Conservation (phyloP, 2,329 filamentous ascomycete genomes). For the Microdochium bolleyi region DNA sequence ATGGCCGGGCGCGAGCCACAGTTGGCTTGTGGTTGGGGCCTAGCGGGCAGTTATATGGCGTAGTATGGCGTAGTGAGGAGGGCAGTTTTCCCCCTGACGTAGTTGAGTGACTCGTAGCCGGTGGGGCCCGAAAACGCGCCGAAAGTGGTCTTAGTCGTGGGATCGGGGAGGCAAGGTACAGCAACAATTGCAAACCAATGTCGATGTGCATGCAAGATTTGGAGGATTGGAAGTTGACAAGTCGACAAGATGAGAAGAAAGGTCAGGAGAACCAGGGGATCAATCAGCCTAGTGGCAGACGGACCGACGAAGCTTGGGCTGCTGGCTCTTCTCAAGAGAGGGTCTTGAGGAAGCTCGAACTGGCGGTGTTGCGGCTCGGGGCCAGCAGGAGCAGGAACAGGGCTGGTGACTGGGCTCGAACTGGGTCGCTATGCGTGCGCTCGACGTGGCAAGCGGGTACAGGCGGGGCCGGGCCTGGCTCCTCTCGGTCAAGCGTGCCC, state of each 20-base stretch:
- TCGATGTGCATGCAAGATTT: no score
- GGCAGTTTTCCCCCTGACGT: neutral
- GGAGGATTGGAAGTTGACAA: no score
- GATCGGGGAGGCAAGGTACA: no score
- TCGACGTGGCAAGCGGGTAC: neutral
- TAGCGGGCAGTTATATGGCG: neutral
- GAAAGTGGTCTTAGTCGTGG: neutral
- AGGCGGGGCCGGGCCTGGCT: no score
- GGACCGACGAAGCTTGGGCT: no score
- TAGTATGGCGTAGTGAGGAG: neutral
- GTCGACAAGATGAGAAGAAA: no score
- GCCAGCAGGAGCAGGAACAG: no score
- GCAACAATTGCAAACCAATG: no score
- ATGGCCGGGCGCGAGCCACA: constrained; percentile 1
- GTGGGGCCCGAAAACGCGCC: neutral
- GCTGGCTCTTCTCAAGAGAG: no score
- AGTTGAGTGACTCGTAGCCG: neutral
- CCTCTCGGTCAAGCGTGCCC: neutral
- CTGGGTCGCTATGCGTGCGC: neutral
- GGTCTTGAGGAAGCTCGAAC: neutral
- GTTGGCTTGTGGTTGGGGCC: neutral
- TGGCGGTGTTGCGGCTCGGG: neutral
- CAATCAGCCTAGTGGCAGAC: no score
- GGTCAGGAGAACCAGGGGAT: no score
- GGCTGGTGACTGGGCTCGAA: no score